Evolutionary conservation across 805 yeast genomes (phyloP), one percentile per base, ranked within the genome.

Genomic region (Tetrapisispora phaffii): DNA sequence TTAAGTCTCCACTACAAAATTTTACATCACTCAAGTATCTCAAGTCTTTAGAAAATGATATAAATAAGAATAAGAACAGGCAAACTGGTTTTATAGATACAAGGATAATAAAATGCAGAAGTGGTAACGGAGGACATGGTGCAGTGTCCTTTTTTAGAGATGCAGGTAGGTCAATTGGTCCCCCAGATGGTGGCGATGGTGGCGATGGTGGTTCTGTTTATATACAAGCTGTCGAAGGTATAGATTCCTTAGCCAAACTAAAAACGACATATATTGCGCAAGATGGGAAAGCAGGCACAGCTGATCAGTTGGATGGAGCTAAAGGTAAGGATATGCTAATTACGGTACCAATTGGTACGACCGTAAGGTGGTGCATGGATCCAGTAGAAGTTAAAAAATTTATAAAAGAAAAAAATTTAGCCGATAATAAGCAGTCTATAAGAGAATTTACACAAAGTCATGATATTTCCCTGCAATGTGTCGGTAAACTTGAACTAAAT

Each of bases 171-270:
- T 73, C 95, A 0, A 73, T 74, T 17, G 98, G 98, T 0, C 97
- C 98, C 0, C 95, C 98, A 0, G 95, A 89, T 63, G 98, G 98
- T n/a, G 98, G 98, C 9, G 97, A 93, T 66, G 98, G 98, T 26
- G 98, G 97, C 4, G 68, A 72, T 49, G 98, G 98, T 20, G 98
- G 98, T 2, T 73, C 81, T 44, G 74, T 93, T 2, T 90, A 82
- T 59, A 77, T 93, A 2, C 85, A 82, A 58, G 96, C 95, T 2
- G 79, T 81, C 1, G 77, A 77, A 41, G 85, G 84, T 20, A 55
- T 85, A 36, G 75, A 79, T 32, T 81, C 93, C 4, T 63, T 93
- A 47, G 87, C 86, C 54, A 78, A 79, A 48, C 56, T 90, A 24
- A 75, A 75, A 48, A 74, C 82, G 32, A 73, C 74, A 15, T 87